These are phyloP conservation scores for Salvia rosmarinus DNA, from an alignment of 257 asterid genomes.

Conservation along the genomic window DNA sequence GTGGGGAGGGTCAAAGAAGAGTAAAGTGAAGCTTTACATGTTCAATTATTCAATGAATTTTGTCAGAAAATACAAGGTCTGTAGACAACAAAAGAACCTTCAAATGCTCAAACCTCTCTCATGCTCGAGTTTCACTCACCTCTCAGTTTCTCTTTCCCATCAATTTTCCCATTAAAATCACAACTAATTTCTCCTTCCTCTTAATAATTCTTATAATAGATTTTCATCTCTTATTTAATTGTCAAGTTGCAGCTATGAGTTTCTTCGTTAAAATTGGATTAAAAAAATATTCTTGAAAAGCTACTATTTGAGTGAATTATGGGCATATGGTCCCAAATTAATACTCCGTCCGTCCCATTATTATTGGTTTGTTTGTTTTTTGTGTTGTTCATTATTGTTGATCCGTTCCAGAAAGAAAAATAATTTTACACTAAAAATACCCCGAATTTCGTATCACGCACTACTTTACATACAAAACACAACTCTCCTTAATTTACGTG, in stretches of 20 bases:
- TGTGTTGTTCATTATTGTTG: too few species aligned
- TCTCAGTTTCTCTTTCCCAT: neutral
- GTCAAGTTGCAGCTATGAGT: too few species aligned
- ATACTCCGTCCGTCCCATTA: too few species aligned
- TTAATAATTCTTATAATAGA: too few species aligned
- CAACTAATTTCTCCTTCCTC: constrained; percentile 23
- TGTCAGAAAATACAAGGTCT: constrained; percentile 52
- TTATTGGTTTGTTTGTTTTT: too few species aligned
- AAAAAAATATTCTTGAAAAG: neutral
- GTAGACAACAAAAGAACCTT: constrained; percentile 63
- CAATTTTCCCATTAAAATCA: constrained; percentile 35
- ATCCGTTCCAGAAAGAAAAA: too few species aligned
- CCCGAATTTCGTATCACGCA: too few species aligned
- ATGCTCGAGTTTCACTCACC: constrained; percentile 32
- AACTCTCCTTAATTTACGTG: too few species aligned
- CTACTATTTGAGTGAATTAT: constrained; percentile 16
- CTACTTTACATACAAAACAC: too few species aligned
- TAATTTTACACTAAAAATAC: too few species aligned
- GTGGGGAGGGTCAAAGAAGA: constrained; percentile 53
- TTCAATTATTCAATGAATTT: constrained; percentile 64
- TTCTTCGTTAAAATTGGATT: too few species aligned
- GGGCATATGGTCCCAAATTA: constrained; percentile 14
- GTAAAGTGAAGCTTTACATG: constrained; percentile 57
- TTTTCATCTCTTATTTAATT: too few species aligned
- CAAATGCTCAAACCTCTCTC: constrained; percentile 56